Base-by-base conservation (phyloP, 495 filamentous ascomycete genomes). In the Saxophila tyrrhenica region DNA sequence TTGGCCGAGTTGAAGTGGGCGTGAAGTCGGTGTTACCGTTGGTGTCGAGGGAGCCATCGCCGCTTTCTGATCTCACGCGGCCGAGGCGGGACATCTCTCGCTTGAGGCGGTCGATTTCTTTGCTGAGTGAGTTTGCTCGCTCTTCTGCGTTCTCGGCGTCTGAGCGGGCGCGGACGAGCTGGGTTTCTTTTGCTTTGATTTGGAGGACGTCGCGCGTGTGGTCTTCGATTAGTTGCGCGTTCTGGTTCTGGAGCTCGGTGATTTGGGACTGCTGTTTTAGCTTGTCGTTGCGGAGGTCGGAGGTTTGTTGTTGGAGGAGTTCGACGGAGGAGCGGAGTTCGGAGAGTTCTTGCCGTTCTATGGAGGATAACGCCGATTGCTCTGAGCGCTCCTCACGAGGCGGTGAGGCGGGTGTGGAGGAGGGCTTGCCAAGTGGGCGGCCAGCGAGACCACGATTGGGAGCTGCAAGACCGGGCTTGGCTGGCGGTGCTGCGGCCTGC, bases 131-230 rank as follows among this genome's bases (percentile, higher is more conserved):
- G 52, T 89, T 82, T 35, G 88, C 86, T 46, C 79, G 82, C 56
- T 85, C 81, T 67, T 95, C 89, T 0, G 89, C 85, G 2, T 86
- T 78, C 68, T 99, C 91, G 43, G 85, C 85, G 57, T 99, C 94
- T 61, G 83, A 84, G 17, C 89, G 79, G 24, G 92, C 89, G 23
- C 94, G 81, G 9, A 96, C 89, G 8, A 99, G 76, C 62, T 99
- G 94, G 5, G 94, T 96, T 67, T 97, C 94, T 67, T 99, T 99
- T 32, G 94, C 94, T 60, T 96, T 96, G 69, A 97, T 90, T 59
- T 87, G 87, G 20, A 99, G 77, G 10, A 95, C 87, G 64, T 97
- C 92, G 48, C 91, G 75, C 1, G 94, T 99, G 63, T 96, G 91
- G 61, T 97, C 92, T 70, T 99, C 94, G 49, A 97, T 97, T 16